A percentile compares a stretch with the other conserved stretches of the same genome.
phyloP scores from a whole-genome alignment of 768 basidiomycete species.

The Xerocomellus chrysenteron region DNA sequence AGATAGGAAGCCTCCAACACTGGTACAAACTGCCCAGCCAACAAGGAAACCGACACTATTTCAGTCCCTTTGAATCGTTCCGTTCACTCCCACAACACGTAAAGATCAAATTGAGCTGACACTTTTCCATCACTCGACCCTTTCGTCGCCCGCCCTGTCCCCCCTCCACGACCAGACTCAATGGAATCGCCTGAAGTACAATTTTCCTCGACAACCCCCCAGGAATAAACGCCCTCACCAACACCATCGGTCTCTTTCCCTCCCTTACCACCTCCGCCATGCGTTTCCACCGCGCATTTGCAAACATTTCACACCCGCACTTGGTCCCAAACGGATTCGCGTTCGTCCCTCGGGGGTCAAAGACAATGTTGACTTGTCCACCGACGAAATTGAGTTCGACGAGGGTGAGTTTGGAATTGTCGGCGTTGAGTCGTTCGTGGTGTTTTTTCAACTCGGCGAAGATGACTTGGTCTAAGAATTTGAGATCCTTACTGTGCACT shows the following conservation, averaged over 20 bases:
- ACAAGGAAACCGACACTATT: not conserved
- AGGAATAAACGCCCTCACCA: constrained; percentile 29
- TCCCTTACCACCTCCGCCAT: constrained; percentile 17
- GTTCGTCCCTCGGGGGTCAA: constrained; percentile 21
- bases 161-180: constrained; percentile 14
- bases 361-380: constrained; percentile 7
- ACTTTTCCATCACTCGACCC: constrained; percentile 3
- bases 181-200: constrained; percentile 26
- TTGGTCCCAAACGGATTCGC: constrained; percentile 26
- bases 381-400: constrained; percentile 27
- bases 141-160: constrained; percentile 1
- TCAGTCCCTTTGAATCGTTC: not conserved
- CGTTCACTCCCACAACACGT: constrained; percentile 19
- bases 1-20: too few species aligned
- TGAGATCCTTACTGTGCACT: constrained; percentile 26
- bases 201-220: constrained; percentile 29
- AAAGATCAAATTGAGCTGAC: constrained; percentile 25
- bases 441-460: constrained; percentile 27
- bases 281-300: constrained; percentile 25
- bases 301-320: constrained; percentile 25
- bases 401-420: constrained; percentile 20
- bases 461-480: constrained; percentile 28
- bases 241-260: constrained; percentile 12
- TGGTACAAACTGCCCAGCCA: not conserved
- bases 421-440: constrained; percentile 3